Base-by-base conservation (phyloP, 805 yeast genomes). In the Hanseniaspora occidentalis region DNA sequence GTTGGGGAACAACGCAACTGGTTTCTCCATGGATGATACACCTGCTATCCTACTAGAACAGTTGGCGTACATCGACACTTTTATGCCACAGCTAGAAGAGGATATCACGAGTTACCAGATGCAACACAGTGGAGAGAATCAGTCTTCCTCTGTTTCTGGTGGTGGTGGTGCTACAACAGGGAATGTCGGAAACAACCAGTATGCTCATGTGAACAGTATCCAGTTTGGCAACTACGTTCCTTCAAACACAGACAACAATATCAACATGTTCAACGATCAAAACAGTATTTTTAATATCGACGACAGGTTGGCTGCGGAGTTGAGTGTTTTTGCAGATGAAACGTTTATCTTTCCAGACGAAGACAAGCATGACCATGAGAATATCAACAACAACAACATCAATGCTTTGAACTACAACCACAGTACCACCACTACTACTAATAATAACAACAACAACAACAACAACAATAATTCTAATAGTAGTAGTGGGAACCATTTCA, bases 311-410 rank as follows among this genome's bases (percentile, higher is more conserved):
- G 70, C 75, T 5, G 74, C 73, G 14, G 92, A 82, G 52, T 66
- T 82, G 46, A 82, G 84, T 14, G 88, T 86, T 1, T 82, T 82
- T 67, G 89, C 88, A 0, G 88, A 81, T 50, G 88, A 80, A 44
- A 71, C 84, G 2, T 82, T 82, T 48, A 71, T 82, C 2, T 82
- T 82, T 53, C 85, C 89, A 1, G 92, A 82, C 53, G 92, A 83
- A 52, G 89, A 81, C 26, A 80, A 80, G 53, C 67, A 62, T 44
- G 52, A 52, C 20, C 52, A 55, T 26, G 46, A 45, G 23, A 20
- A 35, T 44, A 41, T 26, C 35, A 44, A 24, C 35, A 48, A 29
- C 26, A 42, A 37, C 13, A 22, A n/a, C 13, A 40, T 35, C 40
- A 36, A 23, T 25, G 42, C 31, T 4, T 8, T 25, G 16, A 26